Evolutionary conservation across 768 basidiomycete species (phyloP).

Genomic region (Hemileccinum impolitum): DNA sequence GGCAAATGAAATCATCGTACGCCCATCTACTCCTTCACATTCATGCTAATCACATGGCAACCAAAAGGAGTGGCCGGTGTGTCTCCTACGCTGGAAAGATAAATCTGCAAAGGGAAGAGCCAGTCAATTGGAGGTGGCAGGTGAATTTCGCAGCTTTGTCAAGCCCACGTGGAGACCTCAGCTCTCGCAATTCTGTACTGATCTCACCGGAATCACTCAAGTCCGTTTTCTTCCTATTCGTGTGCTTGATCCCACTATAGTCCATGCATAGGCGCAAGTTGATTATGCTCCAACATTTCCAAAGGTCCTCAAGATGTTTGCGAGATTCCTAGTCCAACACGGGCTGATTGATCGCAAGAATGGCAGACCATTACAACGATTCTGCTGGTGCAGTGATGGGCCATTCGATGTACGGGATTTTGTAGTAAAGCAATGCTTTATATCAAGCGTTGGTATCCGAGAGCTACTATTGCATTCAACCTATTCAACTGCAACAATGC

Average conservation of each 20-base stretch:
- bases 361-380: conserved; percentile 55
- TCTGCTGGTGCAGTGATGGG: conserved; percentile 83
- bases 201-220: conserved; percentile 90
- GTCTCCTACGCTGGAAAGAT: conserved; percentile 80
- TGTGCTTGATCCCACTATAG: conserved; percentile 4
- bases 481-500: conserved; percentile 7
- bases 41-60: conserved; percentile 3
- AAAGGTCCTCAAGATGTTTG: conserved; percentile 60
- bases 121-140: conserved; percentile 61
- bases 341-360: conserved; percentile 61
- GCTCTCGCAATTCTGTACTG: conserved; percentile 79
- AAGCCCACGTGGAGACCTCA: conserved; percentile 81
- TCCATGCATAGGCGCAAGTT: conserved; percentile 64
- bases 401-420: conserved; percentile 84
- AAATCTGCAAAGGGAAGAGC: conserved; percentile 47
- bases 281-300: conserved; percentile 75
- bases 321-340: conserved; percentile 65
- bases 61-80: conserved; percentile 87
- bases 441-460: conserved; percentile 59
- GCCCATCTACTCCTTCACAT: conserved; percentile 27
- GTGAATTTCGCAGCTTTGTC: conserved; percentile 87
- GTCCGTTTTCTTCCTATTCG: conserved; percentile 42
- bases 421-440: conserved; percentile 86
- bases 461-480: background rate
- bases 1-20: conserved; percentile 94